Evolutionary conservation across 108 stramenopile species (phyloP).

Genomic region (Nitzschia palea): DNA sequence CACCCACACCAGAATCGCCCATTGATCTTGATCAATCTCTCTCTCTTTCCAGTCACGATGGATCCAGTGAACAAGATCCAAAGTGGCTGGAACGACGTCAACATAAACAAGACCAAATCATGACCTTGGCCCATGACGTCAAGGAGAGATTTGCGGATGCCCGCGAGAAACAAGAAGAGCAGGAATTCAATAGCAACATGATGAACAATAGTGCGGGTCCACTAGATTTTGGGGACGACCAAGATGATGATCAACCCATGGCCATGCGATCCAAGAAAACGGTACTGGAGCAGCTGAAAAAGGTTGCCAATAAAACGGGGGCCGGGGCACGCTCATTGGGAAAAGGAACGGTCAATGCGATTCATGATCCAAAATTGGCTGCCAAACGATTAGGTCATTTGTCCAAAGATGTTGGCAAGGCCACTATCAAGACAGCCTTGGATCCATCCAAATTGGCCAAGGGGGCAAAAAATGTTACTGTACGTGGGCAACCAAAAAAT

Average conservation of each 20-base stretch:
- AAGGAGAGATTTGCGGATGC: slow-evolving; percentile 6
- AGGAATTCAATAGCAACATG: background rate
- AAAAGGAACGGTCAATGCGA: slow-evolving; percentile 18
- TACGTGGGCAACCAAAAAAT: too few species aligned
- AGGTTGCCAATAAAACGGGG: slow-evolving; percentile 8
- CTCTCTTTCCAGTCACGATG: too few species aligned
- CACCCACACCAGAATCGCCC: too few species aligned
- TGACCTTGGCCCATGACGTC: slow-evolving; percentile 3
- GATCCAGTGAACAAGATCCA: too few species aligned
- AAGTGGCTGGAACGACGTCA: slow-evolving; percentile 7
- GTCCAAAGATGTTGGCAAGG: slow-evolving; percentile 19
- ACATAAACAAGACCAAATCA: slow-evolving; percentile 2
- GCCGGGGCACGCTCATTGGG: slow-evolving; percentile 1
- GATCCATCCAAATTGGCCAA: slow-evolving; percentile 14
- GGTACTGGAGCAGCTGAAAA: slow-evolving; percentile 2
- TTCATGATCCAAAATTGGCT: slow-evolving; percentile 8
- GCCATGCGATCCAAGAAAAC: slow-evolving; percentile 18
- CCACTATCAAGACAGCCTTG: slow-evolving; percentile 16
- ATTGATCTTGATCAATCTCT: background rate
- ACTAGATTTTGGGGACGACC: slow-evolving; percentile 1
- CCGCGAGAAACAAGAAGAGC: slow-evolving; percentile 3
- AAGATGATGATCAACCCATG: slow-evolving; percentile 17
- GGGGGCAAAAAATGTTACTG: slow-evolving; percentile 9
- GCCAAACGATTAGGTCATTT: slow-evolving; percentile 16
- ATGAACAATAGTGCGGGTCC: background rate